Conservation (phyloP, 2,329 filamentous ascomycete genomes). For the Zelopaecilomyces penicillatus region DNA sequence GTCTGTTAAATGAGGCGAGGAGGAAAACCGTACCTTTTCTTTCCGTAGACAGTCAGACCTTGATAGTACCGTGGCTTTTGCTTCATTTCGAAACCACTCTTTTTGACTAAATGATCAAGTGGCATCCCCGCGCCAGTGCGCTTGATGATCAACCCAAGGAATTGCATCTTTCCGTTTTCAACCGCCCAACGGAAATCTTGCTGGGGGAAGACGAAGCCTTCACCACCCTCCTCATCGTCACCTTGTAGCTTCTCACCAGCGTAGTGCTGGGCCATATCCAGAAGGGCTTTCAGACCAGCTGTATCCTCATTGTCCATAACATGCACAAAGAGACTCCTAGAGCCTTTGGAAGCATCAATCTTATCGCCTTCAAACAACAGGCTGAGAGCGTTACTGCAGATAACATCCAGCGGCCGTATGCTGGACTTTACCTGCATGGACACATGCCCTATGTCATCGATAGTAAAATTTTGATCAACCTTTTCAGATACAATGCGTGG, state of each 20-base stretch:
- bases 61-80: conserved; percentile 66
- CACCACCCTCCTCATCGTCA: conserved; percentile 22
- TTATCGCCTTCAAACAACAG: conserved; percentile 24
- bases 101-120: conserved; percentile 56
- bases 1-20: background rate
- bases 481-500: conserved; percentile 44
- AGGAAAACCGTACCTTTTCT: conserved; percentile 42
- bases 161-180: conserved; percentile 39
- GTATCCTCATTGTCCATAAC: conserved; percentile 46
- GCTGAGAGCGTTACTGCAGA: conserved; percentile 32
- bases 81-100: conserved; percentile 53
- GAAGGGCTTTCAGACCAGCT: conserved; percentile 44
- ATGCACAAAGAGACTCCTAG: conserved; percentile 30
- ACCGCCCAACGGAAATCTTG: conserved; percentile 37
- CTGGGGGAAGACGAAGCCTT: conserved; percentile 32
- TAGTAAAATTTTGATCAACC: conserved; percentile 60
- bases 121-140: conserved; percentile 61
- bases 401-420: conserved; percentile 44
- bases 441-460: conserved; percentile 66
- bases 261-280: conserved; percentile 45
- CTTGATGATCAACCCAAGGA: conserved; percentile 58
- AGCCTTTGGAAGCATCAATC: conserved; percentile 4
- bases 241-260: conserved; percentile 26
- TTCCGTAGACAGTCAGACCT: conserved; percentile 66
- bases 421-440: conserved; percentile 60